Evolutionary conservation across 2,329 filamentous ascomycete species (phyloP).

Genomic region (Nannizzia gypsea): DNA sequence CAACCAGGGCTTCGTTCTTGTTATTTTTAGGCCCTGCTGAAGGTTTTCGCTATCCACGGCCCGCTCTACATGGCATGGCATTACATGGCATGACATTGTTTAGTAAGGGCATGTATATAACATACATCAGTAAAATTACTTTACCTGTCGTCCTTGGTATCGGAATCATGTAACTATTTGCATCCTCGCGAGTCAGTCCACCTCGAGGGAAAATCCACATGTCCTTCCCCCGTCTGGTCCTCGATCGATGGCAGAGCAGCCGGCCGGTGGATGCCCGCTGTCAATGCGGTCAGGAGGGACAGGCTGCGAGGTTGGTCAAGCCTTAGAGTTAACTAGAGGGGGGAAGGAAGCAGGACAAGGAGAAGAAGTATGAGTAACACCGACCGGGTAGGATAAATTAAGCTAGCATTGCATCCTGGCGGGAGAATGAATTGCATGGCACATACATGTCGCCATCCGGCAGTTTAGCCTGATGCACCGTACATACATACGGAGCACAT

Average conservation of each 20-base stretch:
- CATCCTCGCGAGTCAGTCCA: neutral
- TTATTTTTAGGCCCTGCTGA: constrained; percentile 4
- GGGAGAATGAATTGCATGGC: neutral
- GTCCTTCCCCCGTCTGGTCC: neutral
- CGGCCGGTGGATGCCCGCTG: no score
- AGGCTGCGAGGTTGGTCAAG: no score
- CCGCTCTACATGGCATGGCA: neutral
- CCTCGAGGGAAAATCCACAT: neutral
- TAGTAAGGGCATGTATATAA: neutral
- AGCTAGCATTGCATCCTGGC: constrained; percentile 2
- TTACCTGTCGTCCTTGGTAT: no score
- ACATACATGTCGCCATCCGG: neutral
- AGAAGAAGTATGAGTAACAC: neutral
- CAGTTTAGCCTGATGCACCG: no score
- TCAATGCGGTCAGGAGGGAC: no score
- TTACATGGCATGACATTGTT: constrained; percentile 1
- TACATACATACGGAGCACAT: no score
- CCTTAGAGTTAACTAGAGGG: no score
- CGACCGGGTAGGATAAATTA: neutral
- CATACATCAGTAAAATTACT: no score
- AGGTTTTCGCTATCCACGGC: constrained; percentile 3
- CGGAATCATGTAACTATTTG: neutral
- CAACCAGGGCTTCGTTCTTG: neutral
- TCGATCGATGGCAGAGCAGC: no score
- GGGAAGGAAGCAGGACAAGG: no score